Conservation (phyloP, 202 grass and related monocot species). For the Schoenoplectus triqueter region DNA sequence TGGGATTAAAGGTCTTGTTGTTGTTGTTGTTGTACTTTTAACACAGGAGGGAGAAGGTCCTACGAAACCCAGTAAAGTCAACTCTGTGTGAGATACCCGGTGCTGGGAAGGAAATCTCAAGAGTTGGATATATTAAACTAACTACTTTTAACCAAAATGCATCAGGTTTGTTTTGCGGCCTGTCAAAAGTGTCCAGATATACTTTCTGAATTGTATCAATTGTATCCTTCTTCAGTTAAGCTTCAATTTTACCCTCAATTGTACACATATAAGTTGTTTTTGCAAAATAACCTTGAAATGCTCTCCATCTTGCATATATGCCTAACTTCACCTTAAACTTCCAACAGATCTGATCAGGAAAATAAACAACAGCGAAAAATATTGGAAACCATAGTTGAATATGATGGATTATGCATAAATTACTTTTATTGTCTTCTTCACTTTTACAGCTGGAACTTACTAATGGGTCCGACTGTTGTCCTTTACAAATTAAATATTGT, state of each 20-base stretch:
- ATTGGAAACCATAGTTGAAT: background rate
- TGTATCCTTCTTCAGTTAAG: background rate
- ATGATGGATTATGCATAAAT: background rate
- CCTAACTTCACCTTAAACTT: background rate
- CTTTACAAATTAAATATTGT: background rate
- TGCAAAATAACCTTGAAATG: background rate
- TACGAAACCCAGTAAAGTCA: slow-evolving; percentile 79
- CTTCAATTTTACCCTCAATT: background rate
- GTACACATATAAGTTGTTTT: background rate
- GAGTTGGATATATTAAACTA: slow-evolving; percentile 94
- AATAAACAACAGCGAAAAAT: background rate
- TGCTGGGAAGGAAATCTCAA: slow-evolving; percentile 63
- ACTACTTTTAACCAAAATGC: slow-evolving; percentile 99
- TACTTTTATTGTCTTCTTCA: background rate
- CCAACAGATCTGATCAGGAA: background rate
- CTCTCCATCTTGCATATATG: background rate
- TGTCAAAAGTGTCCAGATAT: background rate
- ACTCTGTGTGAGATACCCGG: slow-evolving; percentile 89
- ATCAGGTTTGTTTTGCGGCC: slow-evolving; percentile 55
- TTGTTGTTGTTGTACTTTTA: background rate
- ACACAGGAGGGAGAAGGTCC: slow-evolving; percentile 77
- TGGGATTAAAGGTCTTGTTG: too few relatives aligned
- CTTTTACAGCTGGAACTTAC: background rate
- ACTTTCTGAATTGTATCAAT: background rate
- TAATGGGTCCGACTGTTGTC: background rate